A percentile compares a stretch with the other conserved stretches of the same genome.
phyloP scores from a whole-genome alignment of 345 rosid genomes.

The Rhodomyrtus tomentosa region DNA sequence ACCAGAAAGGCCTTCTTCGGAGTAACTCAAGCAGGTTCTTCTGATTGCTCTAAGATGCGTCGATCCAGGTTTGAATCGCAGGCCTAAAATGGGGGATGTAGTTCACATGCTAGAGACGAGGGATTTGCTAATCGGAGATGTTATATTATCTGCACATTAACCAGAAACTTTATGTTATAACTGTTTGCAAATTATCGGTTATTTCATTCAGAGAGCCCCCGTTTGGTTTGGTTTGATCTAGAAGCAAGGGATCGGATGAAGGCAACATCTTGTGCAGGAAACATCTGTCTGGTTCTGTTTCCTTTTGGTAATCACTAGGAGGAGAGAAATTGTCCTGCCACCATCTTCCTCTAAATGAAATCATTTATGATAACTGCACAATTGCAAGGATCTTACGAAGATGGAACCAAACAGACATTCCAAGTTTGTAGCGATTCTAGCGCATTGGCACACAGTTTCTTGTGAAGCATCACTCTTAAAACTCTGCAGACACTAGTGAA shows the following conservation, averaged over 20 bases:
- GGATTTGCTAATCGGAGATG: slow-evolving; percentile 36
- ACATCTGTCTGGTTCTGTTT: background rate
- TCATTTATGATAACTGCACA: background rate
- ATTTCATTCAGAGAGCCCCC: background rate
- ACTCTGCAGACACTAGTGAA: background rate
- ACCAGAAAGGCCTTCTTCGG: slow-evolving; percentile 33
- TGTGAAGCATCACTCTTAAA: background rate
- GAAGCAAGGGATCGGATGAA: slow-evolving; percentile 4
- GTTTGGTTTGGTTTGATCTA: slow-evolving; percentile 6
- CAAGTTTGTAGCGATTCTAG: too few relatives aligned
- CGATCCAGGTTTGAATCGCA: slow-evolving; percentile 39
- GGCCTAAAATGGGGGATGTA: slow-evolving; percentile 71
- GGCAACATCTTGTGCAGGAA: background rate
- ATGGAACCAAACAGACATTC: too few relatives aligned
- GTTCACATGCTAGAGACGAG: slow-evolving; percentile 67
- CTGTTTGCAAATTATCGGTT: background rate
- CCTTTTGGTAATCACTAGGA: background rate
- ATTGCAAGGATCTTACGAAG: background rate
- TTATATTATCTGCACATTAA: background rate
- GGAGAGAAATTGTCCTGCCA: background rate
- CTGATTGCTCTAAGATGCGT: slow-evolving; percentile 59
- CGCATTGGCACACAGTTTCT: background rate
- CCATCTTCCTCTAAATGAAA: background rate
- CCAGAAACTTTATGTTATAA: background rate
- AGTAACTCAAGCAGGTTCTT: slow-evolving; percentile 52